Conservation (phyloP, 805 yeast species). For the Sungouiozyma intestinalis region DNA sequence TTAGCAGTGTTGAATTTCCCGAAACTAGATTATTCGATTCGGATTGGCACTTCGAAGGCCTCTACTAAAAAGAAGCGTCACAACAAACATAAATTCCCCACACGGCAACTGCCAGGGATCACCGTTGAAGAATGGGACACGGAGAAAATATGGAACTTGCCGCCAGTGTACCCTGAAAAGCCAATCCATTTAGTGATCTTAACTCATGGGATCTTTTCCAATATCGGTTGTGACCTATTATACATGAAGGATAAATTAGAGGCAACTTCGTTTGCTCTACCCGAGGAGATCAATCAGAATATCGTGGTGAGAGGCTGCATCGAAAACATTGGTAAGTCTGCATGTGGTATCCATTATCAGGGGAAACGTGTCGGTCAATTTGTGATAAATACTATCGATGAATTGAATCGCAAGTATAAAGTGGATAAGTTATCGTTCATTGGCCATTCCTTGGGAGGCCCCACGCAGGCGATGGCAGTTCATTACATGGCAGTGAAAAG, state of each 20-base stretch:
- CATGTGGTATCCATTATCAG: conserved; percentile 72
- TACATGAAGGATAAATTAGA: conserved; percentile 77
- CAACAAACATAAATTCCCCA: conserved; percentile 1
- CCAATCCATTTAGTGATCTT: conserved; percentile 78
- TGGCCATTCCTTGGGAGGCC: conserved; percentile 92
- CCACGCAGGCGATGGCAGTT: conserved; percentile 82
- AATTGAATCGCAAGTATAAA: conserved; percentile 32
- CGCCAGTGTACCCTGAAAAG: conserved; percentile 36
- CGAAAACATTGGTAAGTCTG: conserved; percentile 82
- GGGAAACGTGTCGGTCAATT: conserved; percentile 76
- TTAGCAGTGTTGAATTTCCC: conserved; percentile 62
- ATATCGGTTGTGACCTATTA: conserved; percentile 81
- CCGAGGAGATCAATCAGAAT: conserved; percentile 32
- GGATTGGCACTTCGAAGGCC: conserved; percentile 39
- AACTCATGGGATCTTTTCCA: conserved; percentile 90
- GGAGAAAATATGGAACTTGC: conserved; percentile 63
- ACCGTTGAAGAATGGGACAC: conserved; percentile 41
- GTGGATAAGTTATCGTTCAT: conserved; percentile 69
- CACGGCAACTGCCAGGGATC: conserved; percentile 6
- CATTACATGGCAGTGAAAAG: conserved; percentile 54
- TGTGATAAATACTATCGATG: conserved; percentile 37
- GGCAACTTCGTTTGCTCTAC: conserved; percentile 16
- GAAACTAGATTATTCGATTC: conserved; percentile 54
- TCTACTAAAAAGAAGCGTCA: conserved; percentile 9
- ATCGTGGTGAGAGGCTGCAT: conserved; percentile 73